phyloP scores from a whole-genome alignment of 2,329 filamentous ascomycete species.

The Triangularia verruculosa region DNA sequence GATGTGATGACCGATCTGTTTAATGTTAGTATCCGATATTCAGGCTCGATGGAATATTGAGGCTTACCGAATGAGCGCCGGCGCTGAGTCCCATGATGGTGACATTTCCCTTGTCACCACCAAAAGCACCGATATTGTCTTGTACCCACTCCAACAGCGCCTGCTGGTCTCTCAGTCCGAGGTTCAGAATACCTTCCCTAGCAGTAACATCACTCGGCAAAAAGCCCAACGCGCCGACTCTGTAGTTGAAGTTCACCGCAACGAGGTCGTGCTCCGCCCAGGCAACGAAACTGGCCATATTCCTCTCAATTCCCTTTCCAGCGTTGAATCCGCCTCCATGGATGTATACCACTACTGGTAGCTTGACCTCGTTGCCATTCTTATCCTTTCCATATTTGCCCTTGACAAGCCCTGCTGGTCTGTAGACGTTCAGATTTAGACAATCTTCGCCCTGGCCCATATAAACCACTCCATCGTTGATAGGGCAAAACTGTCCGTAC shows the following conservation, averaged over 20 bases:
- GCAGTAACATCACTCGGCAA: slow-evolving; percentile 53
- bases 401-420: slow-evolving; percentile 34
- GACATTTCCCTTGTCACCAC: slow-evolving; percentile 55
- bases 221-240: slow-evolving; percentile 68
- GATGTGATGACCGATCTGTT: slow-evolving; percentile 65
- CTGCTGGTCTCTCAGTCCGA: slow-evolving; percentile 63
- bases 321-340: slow-evolving; percentile 64
- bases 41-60: not conserved
- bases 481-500: slow-evolving; percentile 40
- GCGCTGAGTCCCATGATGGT: slow-evolving; percentile 62
- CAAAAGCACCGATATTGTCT: slow-evolving; percentile 57
- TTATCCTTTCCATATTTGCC: slow-evolving; percentile 27
- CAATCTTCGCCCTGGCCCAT: slow-evolving; percentile 46
- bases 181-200: slow-evolving; percentile 57
- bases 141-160: slow-evolving; percentile 58
- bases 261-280: slow-evolving; percentile 54
- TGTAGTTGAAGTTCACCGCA: slow-evolving; percentile 59
- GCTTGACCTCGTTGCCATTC: not conserved
- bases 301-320: slow-evolving; percentile 50
- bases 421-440: slow-evolving; percentile 51
- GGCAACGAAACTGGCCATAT: slow-evolving; percentile 60
- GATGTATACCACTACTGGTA: slow-evolving; percentile 58
- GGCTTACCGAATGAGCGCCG: slow-evolving; percentile 57
- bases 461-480: slow-evolving; percentile 28
- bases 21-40: slow-evolving; percentile 17